Conservation (phyloP, 495 filamentous ascomycete species). For the Penicillium steckii region DNA sequence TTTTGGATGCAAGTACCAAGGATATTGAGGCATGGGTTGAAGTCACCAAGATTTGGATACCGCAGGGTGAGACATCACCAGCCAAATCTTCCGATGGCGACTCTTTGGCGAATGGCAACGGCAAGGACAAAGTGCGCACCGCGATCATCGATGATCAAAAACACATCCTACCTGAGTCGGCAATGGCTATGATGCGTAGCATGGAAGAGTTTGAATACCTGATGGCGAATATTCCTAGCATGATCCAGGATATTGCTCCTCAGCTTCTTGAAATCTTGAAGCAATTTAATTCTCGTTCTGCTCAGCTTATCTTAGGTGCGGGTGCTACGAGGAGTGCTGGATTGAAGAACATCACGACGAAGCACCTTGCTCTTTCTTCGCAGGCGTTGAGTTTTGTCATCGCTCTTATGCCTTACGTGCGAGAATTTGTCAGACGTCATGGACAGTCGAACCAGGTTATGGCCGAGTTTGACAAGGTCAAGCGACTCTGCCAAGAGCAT, state of each 20-base stretch:
- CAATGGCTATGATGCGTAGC: constrained; percentile 72
- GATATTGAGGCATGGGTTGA: constrained; percentile 75
- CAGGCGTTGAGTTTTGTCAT: constrained; percentile 89
- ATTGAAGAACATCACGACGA: constrained; percentile 93
- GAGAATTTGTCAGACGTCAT: constrained; percentile 86
- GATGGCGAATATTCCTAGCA: constrained; percentile 78
- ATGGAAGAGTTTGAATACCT: constrained; percentile 81
- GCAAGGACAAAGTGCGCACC: constrained; percentile 67
- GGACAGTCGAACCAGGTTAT: constrained; percentile 63
- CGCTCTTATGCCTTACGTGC: constrained; percentile 81
- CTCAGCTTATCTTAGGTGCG: constrained; percentile 91
- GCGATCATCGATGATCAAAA: constrained; percentile 82
- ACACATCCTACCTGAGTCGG: constrained; percentile 83
- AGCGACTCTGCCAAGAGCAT: constrained; percentile 86
- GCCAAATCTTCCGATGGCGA: constrained; percentile 28
- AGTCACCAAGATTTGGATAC: constrained; percentile 69
- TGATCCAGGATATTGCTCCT: constrained; percentile 78
- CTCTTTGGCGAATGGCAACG: constrained; percentile 48
- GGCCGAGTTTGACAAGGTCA: constrained; percentile 91
- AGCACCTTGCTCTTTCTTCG: constrained; percentile 88
- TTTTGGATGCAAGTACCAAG: constrained; percentile 76
- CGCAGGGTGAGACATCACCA: constrained; percentile 31
- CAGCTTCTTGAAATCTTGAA: constrained; percentile 73
- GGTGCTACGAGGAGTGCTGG: constrained; percentile 90
- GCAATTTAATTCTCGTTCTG: constrained; percentile 91